Percentiles rank a stretch among this genome's conserved stretches.
These are phyloP conservation scores for Alternaria arbusti DNA, from an alignment of 2,329 filamentous ascomycete species.

Conservation along the genomic window DNA sequence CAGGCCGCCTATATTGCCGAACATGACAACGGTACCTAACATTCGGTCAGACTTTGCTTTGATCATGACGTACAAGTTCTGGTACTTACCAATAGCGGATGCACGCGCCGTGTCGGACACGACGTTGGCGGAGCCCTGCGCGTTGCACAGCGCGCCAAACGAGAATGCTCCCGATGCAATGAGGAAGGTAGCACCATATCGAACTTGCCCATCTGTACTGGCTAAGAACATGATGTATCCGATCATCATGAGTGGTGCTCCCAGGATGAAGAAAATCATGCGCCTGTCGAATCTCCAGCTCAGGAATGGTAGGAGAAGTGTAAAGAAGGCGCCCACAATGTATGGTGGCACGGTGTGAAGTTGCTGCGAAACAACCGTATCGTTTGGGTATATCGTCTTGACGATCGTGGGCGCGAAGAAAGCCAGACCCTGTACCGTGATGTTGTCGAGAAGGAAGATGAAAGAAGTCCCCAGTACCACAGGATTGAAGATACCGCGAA, in stretches of 20 bases:
- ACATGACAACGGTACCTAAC: conserved; percentile 68
- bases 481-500: conserved; percentile 69
- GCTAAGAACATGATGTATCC: conserved; percentile 75
- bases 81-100: conserved; percentile 61
- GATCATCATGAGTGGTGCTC: conserved; percentile 68
- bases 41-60: neutral
- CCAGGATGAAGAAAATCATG: conserved; percentile 65
- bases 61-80: neutral
- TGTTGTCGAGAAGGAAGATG: conserved; percentile 70
- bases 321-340: conserved; percentile 71
- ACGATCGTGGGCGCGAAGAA: conserved; percentile 77
- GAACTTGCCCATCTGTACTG: conserved; percentile 54
- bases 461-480: conserved; percentile 63
- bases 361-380: conserved; percentile 67
- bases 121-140: conserved; percentile 72
- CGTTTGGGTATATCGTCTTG: conserved; percentile 67
- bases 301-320: conserved; percentile 65
- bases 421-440: conserved; percentile 73
- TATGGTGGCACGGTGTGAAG: conserved; percentile 75
- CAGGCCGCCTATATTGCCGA: conserved; percentile 74
- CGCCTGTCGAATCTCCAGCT: conserved; percentile 67
- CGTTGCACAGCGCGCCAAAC: conserved; percentile 69
- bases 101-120: conserved; percentile 73
- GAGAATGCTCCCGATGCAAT: conserved; percentile 69
- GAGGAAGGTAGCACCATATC: conserved; percentile 75